phyloP scores from a whole-genome alignment of 345 rosid genomes.

The rapeseed (Brassica napus) region Da-Ae NC_063446.1:11669501-11670000 shows the following conservation, averaged over 20 bases:
- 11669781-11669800: background rate
- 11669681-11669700: conserved; percentile 58
- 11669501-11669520: background rate
- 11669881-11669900: background rate
- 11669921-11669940: background rate
- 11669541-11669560: background rate
- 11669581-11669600: background rate
- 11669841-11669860: conserved; percentile 2
- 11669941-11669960: background rate
- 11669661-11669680: background rate
- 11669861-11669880: background rate
- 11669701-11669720: conserved; percentile 54
- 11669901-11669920: background rate
- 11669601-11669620: background rate
- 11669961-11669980: background rate
- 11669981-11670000: background rate
- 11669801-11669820: too few species aligned
- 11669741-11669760: conserved; percentile 50
- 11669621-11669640: background rate
- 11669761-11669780: conserved; percentile 38
- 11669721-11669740: conserved; percentile 71
- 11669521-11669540: background rate
- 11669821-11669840: background rate
- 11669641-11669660: background rate
- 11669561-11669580: background rate